Base-by-base conservation (phyloP, 106 monocot species). In the Agapanthus africanus region DNA sequence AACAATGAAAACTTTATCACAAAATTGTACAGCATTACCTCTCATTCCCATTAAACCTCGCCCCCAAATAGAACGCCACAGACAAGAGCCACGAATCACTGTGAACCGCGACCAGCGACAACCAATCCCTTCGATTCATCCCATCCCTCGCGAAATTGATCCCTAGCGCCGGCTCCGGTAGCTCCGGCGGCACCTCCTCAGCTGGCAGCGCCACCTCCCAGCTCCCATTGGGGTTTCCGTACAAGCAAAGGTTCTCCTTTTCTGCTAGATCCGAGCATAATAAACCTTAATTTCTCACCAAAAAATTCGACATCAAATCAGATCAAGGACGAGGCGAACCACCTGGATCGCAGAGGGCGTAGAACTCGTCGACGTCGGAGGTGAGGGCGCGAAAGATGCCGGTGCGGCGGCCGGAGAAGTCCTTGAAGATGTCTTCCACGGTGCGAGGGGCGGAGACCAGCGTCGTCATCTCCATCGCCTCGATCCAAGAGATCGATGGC, bases 141-240 rank as follows among this genome's bases (percentile, higher is more conserved):
- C 95, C 95, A 32, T 95, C 95, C 67, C 95, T 81, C 4, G 95
- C 95, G 52, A 95, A 95, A 66, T 95, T 95, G 65, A 95, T 95
- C 22, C 95, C 95, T 1, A 95, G 79, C 46, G 91, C 95, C n/a
- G 95, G 95, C 82, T 95, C 95, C 9, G 95, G 95, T 39, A 95
- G 77, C 85, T 91, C 95, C 41, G 95, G 95, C 13, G 95, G 95
- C 59, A 95, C 95, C 82, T 95, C 95, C 70, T 95, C 95, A 36
- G 91, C 95, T 32, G 95, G 95, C 37, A 88, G 72, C 44, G 76
- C 82, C 69, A 91, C 95, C 70, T 95, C 95, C 95, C 95, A 95
- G 28, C 70, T 32, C n/a, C 59, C 76, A 34, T 89, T 80, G 26
- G 95, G 86, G 50, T 85, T 85, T 0, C 95, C 95, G 57, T 95